phyloP scores from a whole-genome alignment of 768 basidiomycete genomes.

The Kwoniella pini region DNA sequence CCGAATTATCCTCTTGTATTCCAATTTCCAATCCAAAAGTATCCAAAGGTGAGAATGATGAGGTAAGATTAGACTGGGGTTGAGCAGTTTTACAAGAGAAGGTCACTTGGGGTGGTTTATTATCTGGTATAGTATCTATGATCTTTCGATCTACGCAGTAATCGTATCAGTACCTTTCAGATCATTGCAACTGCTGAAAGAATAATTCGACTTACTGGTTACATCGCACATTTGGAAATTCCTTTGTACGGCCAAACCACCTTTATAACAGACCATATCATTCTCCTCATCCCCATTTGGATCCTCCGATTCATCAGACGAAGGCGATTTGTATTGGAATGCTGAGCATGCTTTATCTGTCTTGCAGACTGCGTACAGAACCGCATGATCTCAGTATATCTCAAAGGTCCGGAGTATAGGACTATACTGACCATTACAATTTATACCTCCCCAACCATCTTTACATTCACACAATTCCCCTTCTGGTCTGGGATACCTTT shows the following conservation, averaged over 20 bases:
- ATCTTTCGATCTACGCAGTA: conserved; percentile 82
- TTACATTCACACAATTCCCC: conserved; percentile 81
- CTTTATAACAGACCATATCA: conserved; percentile 92
- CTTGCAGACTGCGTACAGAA: conserved; percentile 69
- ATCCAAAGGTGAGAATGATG: conserved; percentile 26
- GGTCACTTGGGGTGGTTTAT: conserved; percentile 87
- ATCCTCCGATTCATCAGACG: conserved; percentile 22
- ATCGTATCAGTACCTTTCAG: background rate
- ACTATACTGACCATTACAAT: conserved; percentile 82
- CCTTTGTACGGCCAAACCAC: conserved; percentile 88
- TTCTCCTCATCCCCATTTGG: conserved; percentile 57
- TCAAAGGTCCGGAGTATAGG: too few species aligned
- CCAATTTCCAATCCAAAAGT: conserved; percentile 12
- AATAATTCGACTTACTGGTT: conserved; percentile 79
- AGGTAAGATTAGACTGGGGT: conserved; percentile 38
- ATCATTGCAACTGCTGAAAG: too few species aligned
- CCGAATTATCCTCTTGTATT: conserved; percentile 58
- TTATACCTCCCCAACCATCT: conserved; percentile 93
- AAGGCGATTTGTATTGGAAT: conserved; percentile 62
- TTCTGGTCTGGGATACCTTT: conserved; percentile 74
- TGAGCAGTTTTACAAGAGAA: conserved; percentile 69
- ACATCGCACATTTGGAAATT: conserved; percentile 99
- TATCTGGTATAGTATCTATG: conserved; percentile 83
- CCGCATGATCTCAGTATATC: too few species aligned
- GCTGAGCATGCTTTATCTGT: conserved; percentile 74